phyloP scores from a whole-genome alignment of 371 early-diverging fungal species.

The Rhizopus sp. region DNA sequence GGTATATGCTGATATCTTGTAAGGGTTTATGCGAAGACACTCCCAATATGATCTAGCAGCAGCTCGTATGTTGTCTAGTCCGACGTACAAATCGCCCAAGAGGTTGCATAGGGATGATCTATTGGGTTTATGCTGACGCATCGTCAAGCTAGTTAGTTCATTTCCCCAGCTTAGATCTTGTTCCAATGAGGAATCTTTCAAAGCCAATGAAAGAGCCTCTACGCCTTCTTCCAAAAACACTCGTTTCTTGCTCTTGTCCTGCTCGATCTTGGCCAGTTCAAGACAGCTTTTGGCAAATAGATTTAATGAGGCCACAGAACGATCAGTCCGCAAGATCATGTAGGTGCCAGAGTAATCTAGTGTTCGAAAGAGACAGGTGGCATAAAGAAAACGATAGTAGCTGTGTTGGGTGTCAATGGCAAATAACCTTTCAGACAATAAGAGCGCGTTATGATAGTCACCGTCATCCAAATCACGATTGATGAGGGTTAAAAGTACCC shows the following conservation, averaged over 20 bases:
- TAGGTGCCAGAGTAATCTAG: constrained; percentile 45
- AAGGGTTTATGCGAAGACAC: constrained; percentile 32
- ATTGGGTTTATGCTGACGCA: constrained; percentile 36
- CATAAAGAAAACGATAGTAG: constrained; percentile 45
- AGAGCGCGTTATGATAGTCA: constrained; percentile 42
- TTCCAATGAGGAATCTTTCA: constrained; percentile 17
- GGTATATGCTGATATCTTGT: constrained; percentile 38
- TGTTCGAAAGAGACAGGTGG: constrained; percentile 35
- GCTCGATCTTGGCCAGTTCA: constrained; percentile 45
- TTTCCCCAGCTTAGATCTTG: constrained; percentile 35
- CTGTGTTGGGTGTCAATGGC: constrained; percentile 43
- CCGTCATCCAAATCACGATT: constrained; percentile 51
- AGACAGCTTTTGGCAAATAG: constrained; percentile 50
- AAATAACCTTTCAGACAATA: constrained; percentile 50
- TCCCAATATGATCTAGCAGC: constrained; percentile 22
- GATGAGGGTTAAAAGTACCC: constrained; percentile 37
- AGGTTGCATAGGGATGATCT: constrained; percentile 30
- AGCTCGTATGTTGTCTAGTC: constrained; percentile 37
- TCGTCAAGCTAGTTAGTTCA: constrained; percentile 37
- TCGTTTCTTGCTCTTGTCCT: constrained; percentile 39
- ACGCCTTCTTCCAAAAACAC: constrained; percentile 51
- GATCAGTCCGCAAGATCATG: constrained; percentile 23
- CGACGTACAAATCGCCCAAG: constrained; percentile 42
- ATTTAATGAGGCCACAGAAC: constrained; percentile 34
- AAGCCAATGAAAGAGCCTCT: constrained; percentile 32